These are phyloP conservation scores for Diplodia intermedia DNA, from an alignment of 2,329 filamentous ascomycete genomes.

Conservation along the genomic window DNA sequence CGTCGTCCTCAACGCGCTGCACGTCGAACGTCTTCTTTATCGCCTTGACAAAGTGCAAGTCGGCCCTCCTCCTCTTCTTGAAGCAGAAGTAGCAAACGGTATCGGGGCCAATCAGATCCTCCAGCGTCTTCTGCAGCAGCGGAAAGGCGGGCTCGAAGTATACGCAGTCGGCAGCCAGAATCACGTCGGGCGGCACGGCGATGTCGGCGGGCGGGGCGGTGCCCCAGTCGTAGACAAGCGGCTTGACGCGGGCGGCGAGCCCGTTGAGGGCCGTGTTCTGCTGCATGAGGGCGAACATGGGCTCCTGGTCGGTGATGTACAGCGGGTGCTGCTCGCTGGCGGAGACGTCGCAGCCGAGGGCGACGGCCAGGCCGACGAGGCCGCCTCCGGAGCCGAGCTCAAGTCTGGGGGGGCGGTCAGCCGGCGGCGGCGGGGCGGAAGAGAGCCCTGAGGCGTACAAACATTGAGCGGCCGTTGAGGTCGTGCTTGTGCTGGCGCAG, in stretches of 20 bases:
- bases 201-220: conserved; percentile 49
- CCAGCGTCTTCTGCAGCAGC: conserved; percentile 78
- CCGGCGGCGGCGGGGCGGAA: conserved; percentile 1
- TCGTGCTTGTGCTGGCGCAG: conserved; percentile 72
- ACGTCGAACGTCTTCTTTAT: conserved; percentile 58
- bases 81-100: conserved; percentile 88
- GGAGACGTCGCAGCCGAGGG: conserved; percentile 55
- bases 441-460: conserved; percentile 48
- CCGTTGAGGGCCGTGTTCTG: conserved; percentile 85
- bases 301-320: conserved; percentile 83
- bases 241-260: conserved; percentile 67
- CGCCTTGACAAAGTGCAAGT: conserved; percentile 61
- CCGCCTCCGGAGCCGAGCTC: conserved; percentile 93
- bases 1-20: conserved; percentile 56
- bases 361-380: conserved; percentile 73
- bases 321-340: conserved; percentile 60
- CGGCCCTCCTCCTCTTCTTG: conserved; percentile 83
- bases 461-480: conserved; percentile 75
- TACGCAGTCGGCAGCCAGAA: conserved; percentile 95
- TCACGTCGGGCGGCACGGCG: conserved; percentile 71
- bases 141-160: conserved; percentile 98
- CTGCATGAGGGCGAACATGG: conserved; percentile 86
- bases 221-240: conserved; percentile 81
- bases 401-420: conserved; percentile 62
- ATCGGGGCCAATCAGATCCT: conserved; percentile 70